A percentile compares a stretch with the other conserved stretches of the same genome.
phyloP scores from a whole-genome alignment of 805 yeast species.

The Starmerella riodocensis region DNA sequence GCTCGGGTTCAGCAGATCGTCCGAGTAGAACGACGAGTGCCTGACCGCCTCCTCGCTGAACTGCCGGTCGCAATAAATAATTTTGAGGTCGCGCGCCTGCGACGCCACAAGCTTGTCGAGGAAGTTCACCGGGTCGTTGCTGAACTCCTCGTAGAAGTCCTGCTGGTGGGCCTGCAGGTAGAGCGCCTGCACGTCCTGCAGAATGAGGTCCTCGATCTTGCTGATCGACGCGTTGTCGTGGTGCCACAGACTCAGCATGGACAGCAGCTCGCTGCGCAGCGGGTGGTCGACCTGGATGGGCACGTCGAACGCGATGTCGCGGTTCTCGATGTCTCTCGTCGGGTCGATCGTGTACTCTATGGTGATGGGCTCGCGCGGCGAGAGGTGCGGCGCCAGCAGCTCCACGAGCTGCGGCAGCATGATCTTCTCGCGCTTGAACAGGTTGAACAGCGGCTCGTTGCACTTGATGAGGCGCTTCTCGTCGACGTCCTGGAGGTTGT shows the following conservation, averaged over 20 bases:
- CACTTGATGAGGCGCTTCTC: constrained; percentile 43
- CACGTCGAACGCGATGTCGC: constrained; percentile 68
- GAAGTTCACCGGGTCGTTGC: constrained; percentile 65
- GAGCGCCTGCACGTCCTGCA: constrained; percentile 38
- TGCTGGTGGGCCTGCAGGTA: constrained; percentile 49
- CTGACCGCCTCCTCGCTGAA: constrained; percentile 81
- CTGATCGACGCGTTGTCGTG: constrained; percentile 32
- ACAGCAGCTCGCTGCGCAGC: constrained; percentile 27
- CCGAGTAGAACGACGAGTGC: constrained; percentile 67
- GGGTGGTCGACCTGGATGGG: constrained; percentile 40
- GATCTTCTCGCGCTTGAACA: constrained; percentile 38
- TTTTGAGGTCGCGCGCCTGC: constrained; percentile 72
- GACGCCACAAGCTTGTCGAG: constrained; percentile 62
- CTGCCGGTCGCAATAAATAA: constrained; percentile 79
- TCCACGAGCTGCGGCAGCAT: constrained; percentile 63
- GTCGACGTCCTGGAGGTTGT: constrained; percentile 46
- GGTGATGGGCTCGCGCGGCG: constrained; percentile 68
- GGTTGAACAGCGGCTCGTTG: constrained; percentile 34
- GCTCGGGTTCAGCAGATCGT: constrained; percentile 65
- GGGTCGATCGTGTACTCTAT: constrained; percentile 67
- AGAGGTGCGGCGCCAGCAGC: constrained; percentile 48
- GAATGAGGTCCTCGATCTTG: constrained; percentile 34
- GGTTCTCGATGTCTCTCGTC: constrained; percentile 57
- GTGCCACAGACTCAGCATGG: constrained; percentile 31
- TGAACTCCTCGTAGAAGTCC: constrained; percentile 60